Evolutionary conservation across 2,329 filamentous ascomycete genomes (phyloP).

Genomic region (Endothia cerciana): DNA sequence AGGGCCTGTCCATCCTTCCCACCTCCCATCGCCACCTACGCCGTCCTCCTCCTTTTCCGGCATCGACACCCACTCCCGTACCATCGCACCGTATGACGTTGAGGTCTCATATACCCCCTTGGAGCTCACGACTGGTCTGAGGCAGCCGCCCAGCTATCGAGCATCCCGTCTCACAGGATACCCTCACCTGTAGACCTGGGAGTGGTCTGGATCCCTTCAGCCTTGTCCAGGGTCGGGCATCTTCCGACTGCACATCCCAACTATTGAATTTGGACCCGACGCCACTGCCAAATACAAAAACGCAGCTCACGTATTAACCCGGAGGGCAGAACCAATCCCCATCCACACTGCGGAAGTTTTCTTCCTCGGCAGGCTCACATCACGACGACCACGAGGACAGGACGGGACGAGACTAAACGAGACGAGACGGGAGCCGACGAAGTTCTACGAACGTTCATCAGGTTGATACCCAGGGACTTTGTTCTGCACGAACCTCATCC

Average conservation of each 20-base stretch:
- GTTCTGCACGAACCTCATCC: background rate
- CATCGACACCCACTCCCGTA: too few relatives aligned
- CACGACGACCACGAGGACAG: slow-evolving; percentile 9
- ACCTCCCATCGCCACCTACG: background rate
- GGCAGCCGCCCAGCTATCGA: background rate
- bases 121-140: background rate
- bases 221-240: background rate
- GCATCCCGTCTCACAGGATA: background rate
- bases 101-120: background rate
- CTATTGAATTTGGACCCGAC: background rate
- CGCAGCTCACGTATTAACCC: background rate
- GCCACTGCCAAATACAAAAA: background rate
- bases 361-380: background rate
- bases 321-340: background rate
- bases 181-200: background rate
- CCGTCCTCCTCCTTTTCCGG: background rate
- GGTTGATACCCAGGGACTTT: slow-evolving; percentile 1
- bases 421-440: background rate
- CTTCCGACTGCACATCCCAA: too few relatives aligned
- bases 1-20: background rate
- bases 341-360: background rate
- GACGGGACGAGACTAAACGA: slow-evolving; percentile 5
- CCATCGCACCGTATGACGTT: background rate
- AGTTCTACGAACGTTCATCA: background rate
- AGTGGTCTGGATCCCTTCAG: background rate